Base-by-base conservation (phyloP, 305 asterid species). In the Fraxinus platypoda region DNA sequence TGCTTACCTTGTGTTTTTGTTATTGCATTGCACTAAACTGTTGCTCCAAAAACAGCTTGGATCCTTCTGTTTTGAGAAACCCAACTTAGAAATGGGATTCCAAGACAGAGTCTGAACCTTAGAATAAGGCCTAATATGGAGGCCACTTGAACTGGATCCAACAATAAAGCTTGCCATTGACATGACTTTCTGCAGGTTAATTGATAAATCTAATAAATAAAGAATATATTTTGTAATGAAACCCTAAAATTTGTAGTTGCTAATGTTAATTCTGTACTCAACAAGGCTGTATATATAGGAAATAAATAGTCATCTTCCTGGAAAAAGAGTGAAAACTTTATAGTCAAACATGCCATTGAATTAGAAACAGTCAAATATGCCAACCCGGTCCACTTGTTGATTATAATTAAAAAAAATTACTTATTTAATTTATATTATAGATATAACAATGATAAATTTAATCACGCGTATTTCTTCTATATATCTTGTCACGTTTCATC, bases 11-110 rank as follows among this genome's bases (percentile, higher is more conserved):
- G 70, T 75, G 1, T 64, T 43, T 23, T 5, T 28, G 34, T 46
- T 43, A 17, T 13, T 31, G 71, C 15, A 15, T 68, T 81, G 81
- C 38, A 86, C 43, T 78, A 73, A 82, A 66, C 43, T 78, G 68
- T 21, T 57, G 19, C 70, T 75, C 82, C 78, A 64, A 49, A 83
- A 83, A 23, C 76, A 54, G 19, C 52, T 49, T 33, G 26, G 79
- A 28, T 54, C 35, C 19, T 49, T 57, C 19, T 19, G 73, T 23
- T 64, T 9, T 25, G 73, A 64, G 73, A 23, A 23, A 11, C n/a
- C 31, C 34, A 26, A 64, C 73, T 64, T 25, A 0, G 73, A 26
- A 64, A 25, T 64, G 15, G 73, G 73, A 19, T 64, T 64, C 33
- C 17, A 25, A 64, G 73, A 25, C 17, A 64, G 25, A 64, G 33